Evolutionary conservation across 345 rosid species (phyloP).

Genomic region (Gossypium turneri): DNA sequence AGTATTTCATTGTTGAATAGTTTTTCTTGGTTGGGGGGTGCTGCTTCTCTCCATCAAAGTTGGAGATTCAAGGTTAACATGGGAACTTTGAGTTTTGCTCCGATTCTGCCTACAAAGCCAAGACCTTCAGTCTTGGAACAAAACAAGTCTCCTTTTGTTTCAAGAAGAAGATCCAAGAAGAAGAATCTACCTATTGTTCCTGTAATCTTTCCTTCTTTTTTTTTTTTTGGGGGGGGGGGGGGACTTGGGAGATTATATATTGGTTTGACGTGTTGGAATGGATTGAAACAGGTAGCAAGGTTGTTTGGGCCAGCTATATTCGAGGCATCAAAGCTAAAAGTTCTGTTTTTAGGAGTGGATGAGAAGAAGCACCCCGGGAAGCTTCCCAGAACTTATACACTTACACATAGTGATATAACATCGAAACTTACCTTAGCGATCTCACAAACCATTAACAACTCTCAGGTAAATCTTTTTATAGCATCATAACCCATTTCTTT

Average conservation of each 20-base stretch:
- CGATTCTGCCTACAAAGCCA: conserved; percentile 40
- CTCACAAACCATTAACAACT: conserved; percentile 84
- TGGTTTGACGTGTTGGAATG: conserved; percentile 11
- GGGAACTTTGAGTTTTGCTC: conserved; percentile 42
- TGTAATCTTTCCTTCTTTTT: conserved; percentile 33
- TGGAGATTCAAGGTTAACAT: conserved; percentile 27
- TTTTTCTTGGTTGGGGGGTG: not conserved
- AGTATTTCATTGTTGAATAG: not conserved
- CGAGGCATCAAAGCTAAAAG: conserved; percentile 91
- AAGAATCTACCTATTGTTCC: conserved; percentile 43
- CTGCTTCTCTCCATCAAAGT: conserved; percentile 15
- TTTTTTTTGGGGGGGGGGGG: not conserved
- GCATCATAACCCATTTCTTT: not conserved
- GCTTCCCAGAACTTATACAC: conserved; percentile 88
- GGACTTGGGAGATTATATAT: not conserved
- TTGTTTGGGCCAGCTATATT: conserved; percentile 94
- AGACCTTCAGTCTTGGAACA: conserved; percentile 40
- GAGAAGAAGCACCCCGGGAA: conserved; percentile 87
- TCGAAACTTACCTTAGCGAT: conserved; percentile 81
- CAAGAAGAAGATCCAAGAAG: conserved; percentile 41
- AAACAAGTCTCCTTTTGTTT: conserved; percentile 34
- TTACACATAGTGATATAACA: conserved; percentile 87
- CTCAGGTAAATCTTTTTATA: conserved; percentile 51
- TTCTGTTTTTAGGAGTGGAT: conserved; percentile 79
- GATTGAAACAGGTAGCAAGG: conserved; percentile 64